Evolutionary conservation across 495 filamentous ascomycete species (phyloP), one percentile per base, ranked within the genome.

Genomic region (Penicillium chermesinum): DNA sequence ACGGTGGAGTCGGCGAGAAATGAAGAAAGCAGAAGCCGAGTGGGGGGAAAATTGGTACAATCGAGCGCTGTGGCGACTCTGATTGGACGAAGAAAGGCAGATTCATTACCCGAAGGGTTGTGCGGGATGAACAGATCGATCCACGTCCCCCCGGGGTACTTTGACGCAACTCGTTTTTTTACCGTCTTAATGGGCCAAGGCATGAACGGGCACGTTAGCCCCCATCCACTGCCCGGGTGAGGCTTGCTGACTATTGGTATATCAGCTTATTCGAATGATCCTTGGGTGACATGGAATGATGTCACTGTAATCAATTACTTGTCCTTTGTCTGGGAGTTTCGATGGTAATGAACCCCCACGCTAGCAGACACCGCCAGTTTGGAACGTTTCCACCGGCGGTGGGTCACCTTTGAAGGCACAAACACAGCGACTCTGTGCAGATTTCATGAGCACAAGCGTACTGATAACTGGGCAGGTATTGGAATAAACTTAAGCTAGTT

Each of bases 1-100:
- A 60, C 50, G 46, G 65, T 68, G 62, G 65, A 44, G 61, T 61
- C 59, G 52, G 41, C 46, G 52, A 13, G 50, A 47, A 55, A 57
- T 32, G 30, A 55, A 48, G 39, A 49, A 52, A 59, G 21, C 56
- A 59, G 57, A 57, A 57, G 59, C 56, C 56, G 59, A 60, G 59
- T 59, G 59, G 59, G 56, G 59, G 59, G 46, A 44, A 48, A 38
- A 58, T 61, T 61, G 54, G 48, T 33, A 7, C 41, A 7, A 20
- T 2, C 6, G 15, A n/a, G n/a, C n/a, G n/a, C n/a, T n/a, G n/a
- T n/a, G n/a, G n/a, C n/a, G n/a, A n/a, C n/a, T n/a, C n/a, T n/a
- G n/a, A n/a, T n/a, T n/a, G n/a, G n/a, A n/a, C n/a, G n/a, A n/a
- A n/a, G n/a, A n/a, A n/a, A n/a, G 22, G 33, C 34, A 32, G 17